Evolutionary conservation across 1,139 yeast genomes (phyloP), one percentile per base, ranked within the genome.

Genomic region (Suhomyces yuchorum): DNA sequence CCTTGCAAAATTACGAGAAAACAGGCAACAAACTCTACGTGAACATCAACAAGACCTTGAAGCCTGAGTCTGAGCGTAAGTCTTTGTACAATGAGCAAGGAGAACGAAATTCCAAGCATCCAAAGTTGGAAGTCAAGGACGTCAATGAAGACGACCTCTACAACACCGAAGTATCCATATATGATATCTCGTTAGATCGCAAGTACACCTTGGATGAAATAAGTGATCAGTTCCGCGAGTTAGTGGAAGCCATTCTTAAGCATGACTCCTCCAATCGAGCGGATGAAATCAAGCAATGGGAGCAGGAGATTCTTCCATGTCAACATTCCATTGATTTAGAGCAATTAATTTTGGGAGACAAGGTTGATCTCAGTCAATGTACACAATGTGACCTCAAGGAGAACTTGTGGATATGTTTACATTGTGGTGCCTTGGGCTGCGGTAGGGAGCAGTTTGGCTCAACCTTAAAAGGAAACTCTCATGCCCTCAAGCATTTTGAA

Each of bases 381-480:
- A 55, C 67, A 3, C 69, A 70, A 18, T 90, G 97, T 68, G 82
- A 80, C 0, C 71, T 82, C n/a, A 62, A 68, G 9, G 84, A 83
- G 24, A 89, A 89, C 64, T 69, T 91, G 23, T 92, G 98, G 98
- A 85, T 90, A 7, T 92, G 98, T 66, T 71, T 92, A 37, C 83
- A 88, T 19, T 92, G 98, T 71, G 97, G 98, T 0, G 80, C 83
- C 51, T 74, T 89, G 33, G 97, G 97, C 0, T 92, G 98, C 69
- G 96, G 97, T 48, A 77, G 99, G 55, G 84, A 84, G 33, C 99
- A 93, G 65, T 89, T 87, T 60, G 99, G 98, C 28, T 71, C 77
- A 12, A 85, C 90, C n/a, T 81, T 90, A 26, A 84, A 88, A 22
- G 99, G 99, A 4, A 84, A 92, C 60, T 85, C 96, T 0, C 99